A percentile compares a stretch with the other conserved stretches of the same genome.
Conservation (phyloP, 306 rosid genomes). For the Rosa multiflora region DNA sequence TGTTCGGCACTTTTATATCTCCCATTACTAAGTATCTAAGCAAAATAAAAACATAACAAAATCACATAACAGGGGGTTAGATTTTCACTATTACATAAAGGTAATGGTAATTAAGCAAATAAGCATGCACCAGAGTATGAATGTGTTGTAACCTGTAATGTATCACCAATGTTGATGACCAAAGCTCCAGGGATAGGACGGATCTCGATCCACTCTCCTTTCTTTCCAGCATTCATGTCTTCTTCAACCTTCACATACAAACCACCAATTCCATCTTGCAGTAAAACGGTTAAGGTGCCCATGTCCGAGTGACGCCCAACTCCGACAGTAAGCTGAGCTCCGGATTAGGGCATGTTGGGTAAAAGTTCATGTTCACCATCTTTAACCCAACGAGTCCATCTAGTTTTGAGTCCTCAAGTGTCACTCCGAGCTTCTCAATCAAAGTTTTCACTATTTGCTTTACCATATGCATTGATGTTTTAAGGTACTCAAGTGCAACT, state of each 20-base stretch:
- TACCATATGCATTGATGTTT: constrained; percentile 39
- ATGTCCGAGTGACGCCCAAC: constrained; percentile 72
- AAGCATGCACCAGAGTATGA: background rate
- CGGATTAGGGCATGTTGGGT: constrained; percentile 71
- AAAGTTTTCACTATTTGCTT: constrained; percentile 36
- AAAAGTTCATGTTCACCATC: constrained; percentile 63
- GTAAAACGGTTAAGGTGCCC: constrained; percentile 55
- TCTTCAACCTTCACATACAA: constrained; percentile 51
- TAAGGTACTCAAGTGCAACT: constrained; percentile 54
- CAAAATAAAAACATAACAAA: background rate
- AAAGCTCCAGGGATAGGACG: constrained; percentile 60
- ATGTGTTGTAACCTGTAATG: constrained; percentile 33
- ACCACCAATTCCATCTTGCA: constrained; percentile 75
- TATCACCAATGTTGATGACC: constrained; percentile 58
- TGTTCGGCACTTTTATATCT: constrained; percentile 66
- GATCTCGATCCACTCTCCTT: constrained; percentile 56
- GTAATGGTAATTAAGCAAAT: background rate
- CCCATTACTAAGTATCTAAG: constrained; percentile 61
- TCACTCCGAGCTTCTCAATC: constrained; percentile 41
- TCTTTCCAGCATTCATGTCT: constrained; percentile 14
- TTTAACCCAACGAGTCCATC: constrained; percentile 36
- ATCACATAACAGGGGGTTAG: background rate
- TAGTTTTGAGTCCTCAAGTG: constrained; percentile 38
- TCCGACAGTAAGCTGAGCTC: constrained; percentile 57
- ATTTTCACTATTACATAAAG: background rate